Conservation (phyloP, 2,329 filamentous ascomycete genomes). For the Fusarium oxysporum region DNA sequence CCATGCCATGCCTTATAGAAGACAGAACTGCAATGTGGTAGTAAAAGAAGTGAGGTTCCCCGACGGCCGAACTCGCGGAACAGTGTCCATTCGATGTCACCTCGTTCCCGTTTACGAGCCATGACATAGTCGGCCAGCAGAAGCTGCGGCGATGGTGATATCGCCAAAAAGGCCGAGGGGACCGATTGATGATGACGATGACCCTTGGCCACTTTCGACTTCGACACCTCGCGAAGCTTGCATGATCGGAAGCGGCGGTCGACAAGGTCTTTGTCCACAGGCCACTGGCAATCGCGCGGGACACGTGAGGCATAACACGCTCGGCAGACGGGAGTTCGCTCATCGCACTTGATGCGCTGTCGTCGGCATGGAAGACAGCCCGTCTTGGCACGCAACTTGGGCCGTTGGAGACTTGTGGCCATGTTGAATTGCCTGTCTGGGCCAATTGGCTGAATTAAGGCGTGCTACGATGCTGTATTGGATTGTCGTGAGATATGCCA, state of each 20-base stretch:
- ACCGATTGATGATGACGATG: not conserved
- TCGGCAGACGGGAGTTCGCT: not conserved
- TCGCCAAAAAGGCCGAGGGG: too few relatives aligned
- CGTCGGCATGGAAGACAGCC: not conserved
- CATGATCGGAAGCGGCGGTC: not conserved
- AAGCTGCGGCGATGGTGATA: not conserved
- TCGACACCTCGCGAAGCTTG: not conserved
- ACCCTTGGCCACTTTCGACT: too few relatives aligned
- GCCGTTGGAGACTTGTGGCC: not conserved
- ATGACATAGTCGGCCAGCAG: not conserved
- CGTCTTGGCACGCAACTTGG: not conserved
- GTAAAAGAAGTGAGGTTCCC: not conserved
- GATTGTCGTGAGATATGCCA: not conserved
- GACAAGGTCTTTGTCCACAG: not conserved
- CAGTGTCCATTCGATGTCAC: not conserved
- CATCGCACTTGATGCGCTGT: not conserved
- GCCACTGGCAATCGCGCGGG: not conserved
- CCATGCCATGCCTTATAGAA: not conserved
- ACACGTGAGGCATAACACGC: not conserved
- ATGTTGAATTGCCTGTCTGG: not conserved
- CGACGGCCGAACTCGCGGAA: not conserved
- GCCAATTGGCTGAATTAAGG: accelerated
- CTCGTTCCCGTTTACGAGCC: not conserved
- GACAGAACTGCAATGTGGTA: not conserved
- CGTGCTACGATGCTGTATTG: not conserved